Evolutionary conservation across 2,329 filamentous ascomycete species (phyloP), one percentile per base, ranked within the genome.

Genomic region (Graphilbum sp.): DNA sequence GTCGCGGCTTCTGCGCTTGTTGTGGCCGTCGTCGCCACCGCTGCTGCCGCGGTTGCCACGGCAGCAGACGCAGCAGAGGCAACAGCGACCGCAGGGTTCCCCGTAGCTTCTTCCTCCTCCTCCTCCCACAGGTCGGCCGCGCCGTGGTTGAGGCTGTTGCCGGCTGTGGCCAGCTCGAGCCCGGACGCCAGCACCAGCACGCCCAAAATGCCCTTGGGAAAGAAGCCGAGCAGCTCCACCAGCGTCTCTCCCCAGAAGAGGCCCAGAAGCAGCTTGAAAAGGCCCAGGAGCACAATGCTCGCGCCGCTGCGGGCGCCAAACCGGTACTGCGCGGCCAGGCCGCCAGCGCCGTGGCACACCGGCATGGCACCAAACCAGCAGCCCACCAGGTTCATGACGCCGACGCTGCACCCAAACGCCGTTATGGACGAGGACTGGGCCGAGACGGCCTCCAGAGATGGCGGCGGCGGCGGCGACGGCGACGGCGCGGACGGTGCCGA

Each of bases 321-420:
- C 5, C 85, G 75, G 54, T 85, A 84, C 54, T 96, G 88, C 0
- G 81, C 90, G 5, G 90, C 90, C 0, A 96, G 64, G 0, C 88
- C 88, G 3, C 88, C 88, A 1, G 85, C 85, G 5, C 88, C 88
- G 53, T 96, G 90, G 52, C 90, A 96, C 4, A 90, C 76, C 3
- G 88, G 90, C 90, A 95, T 96, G 5, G 80, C 81, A 35, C 87
- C 87, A 50, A 94, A 92, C 82, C 84, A 93, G 50, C 83, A 87
- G 15, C 81, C 80, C 1, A 80, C 55, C 4, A 95, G 61, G 53
- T 96, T 96, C 73, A 94, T 92, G 2, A 65, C 50, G 0, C 79
- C 77, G 4, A 96, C 83, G 39, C 84, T 93, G 42, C 87, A 54
- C 2, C 87, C 88, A 23, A 96, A 65, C 1, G 75, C 66, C 0